These are phyloP conservation scores for Cercospora sp. DNA, from an alignment of 2,329 filamentous ascomycete species.

Conservation along the genomic window DNA sequence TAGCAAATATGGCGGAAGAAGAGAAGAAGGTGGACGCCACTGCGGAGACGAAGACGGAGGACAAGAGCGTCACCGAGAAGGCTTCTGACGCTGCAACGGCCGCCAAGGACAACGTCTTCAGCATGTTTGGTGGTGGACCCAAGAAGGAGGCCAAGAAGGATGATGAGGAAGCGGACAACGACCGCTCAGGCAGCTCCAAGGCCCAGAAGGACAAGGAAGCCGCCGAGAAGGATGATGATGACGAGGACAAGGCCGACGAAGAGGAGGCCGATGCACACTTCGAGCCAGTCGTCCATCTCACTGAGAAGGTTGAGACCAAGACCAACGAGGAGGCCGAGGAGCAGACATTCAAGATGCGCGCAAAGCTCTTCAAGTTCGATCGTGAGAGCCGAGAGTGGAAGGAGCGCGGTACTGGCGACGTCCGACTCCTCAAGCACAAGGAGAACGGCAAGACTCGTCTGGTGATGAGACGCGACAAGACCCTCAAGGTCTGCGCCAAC, in stretches of 20 bases:
- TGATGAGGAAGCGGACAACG: constrained; percentile 68
- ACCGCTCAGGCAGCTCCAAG: constrained; percentile 80
- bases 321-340: constrained; percentile 98
- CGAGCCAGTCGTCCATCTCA: constrained; percentile 92
- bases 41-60: constrained; percentile 33
- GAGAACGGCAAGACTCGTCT: constrained; percentile 96
- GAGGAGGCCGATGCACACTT: constrained; percentile 91
- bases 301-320: constrained; percentile 94
- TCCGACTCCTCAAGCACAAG: constrained; percentile 96
- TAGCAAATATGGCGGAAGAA: constrained; percentile 35
- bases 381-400: constrained; percentile 94
- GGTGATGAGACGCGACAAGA: constrained; percentile 99
- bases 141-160: constrained; percentile 96
- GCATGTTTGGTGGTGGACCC: constrained; percentile 96
- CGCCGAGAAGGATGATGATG: constrained; percentile 40
- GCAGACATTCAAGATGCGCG: constrained; percentile 98
- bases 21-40: constrained; percentile 35
- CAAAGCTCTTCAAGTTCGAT: constrained; percentile 99
- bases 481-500: constrained; percentile 99
- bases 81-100: constrained; percentile 42
- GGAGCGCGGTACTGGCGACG: constrained; percentile 96
- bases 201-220: constrained; percentile 65
- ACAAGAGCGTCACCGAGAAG: constrained; percentile 43
- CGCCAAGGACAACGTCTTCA: constrained; percentile 71
- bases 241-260: constrained; percentile 42